These are phyloP conservation scores for Suillus plorans DNA, from an alignment of 768 basidiomycete species.

Conservation along the genomic window DNA sequence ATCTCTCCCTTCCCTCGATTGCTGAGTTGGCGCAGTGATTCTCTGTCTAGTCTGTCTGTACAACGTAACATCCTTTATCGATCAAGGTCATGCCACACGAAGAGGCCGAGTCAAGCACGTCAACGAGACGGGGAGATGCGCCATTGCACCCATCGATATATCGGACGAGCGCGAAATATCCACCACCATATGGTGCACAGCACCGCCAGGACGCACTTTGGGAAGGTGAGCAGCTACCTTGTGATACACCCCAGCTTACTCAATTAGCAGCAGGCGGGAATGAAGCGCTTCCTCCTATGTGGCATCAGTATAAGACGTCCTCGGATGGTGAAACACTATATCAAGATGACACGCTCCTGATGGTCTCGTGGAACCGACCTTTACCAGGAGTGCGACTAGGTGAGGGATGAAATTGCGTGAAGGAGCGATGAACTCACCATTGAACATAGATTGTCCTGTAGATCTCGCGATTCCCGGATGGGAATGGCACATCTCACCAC, in stretches of 20 bases:
- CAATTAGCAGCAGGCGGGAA: neutral
- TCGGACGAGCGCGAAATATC: neutral
- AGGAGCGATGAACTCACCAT: neutral
- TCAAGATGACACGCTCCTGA: accelerated
- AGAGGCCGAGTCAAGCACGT: no score
- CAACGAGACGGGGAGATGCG: no score
- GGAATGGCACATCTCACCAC: neutral
- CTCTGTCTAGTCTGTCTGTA: no score
- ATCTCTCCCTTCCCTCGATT: no score
- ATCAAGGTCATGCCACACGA: no score
- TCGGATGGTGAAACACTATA: neutral
- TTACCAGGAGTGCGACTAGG: neutral
- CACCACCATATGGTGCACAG: neutral
- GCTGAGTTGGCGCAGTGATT: no score
- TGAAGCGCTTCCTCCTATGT: neutral
- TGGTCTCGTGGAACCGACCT: neutral
- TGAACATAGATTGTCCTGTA: neutral
- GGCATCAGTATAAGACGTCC: neutral
- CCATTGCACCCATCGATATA: no score
- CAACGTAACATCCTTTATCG: no score
- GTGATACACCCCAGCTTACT: accelerated
- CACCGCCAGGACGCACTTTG: no score
- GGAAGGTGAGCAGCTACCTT: neutral
- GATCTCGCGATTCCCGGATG: neutral
- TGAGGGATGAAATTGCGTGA: neutral